phyloP scores from a whole-genome alignment of 768 basidiomycete genomes.

The Trametes cinnabarina region DNA sequence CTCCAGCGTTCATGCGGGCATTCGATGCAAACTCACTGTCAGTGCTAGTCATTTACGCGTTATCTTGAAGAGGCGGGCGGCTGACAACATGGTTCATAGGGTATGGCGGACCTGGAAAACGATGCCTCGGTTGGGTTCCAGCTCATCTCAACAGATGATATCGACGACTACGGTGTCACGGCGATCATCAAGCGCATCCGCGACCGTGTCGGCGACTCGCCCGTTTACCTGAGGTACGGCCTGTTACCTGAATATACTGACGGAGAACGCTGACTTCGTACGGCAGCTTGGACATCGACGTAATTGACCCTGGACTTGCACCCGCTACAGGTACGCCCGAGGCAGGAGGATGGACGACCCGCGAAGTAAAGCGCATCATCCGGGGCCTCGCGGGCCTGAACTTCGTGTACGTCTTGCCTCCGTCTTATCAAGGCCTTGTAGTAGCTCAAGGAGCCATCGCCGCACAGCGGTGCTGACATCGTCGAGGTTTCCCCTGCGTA shows the following conservation, averaged over 20 bases:
- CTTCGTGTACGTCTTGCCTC: slow-evolving; percentile 55
- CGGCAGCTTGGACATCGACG: slow-evolving; percentile 74
- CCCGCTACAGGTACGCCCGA: slow-evolving; percentile 86
- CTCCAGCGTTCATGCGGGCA: slow-evolving; percentile 79
- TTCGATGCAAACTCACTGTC: slow-evolving; percentile 67
- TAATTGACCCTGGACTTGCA: slow-evolving; percentile 77
- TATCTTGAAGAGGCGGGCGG: neutral
- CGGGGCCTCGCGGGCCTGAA: slow-evolving; percentile 78
- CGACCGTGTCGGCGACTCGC: slow-evolving; percentile 65
- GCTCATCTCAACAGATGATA: slow-evolving; percentile 75
- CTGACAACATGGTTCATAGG: slow-evolving; percentile 37
- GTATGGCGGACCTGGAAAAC: slow-evolving; percentile 58
- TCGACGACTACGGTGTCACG: slow-evolving; percentile 73
- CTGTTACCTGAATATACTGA: no score
- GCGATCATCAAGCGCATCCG: slow-evolving; percentile 73
- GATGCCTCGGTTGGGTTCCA: slow-evolving; percentile 77
- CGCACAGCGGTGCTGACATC: slow-evolving; percentile 69
- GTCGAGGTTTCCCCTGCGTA: slow-evolving; percentile 77
- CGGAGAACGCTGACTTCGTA: neutral
- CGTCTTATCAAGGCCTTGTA: neutral
- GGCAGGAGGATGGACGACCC: slow-evolving; percentile 80
- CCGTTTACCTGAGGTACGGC: slow-evolving; percentile 66
- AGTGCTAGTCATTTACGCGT: neutral
- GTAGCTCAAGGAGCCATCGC: neutral
- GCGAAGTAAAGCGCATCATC: slow-evolving; percentile 78